Evolutionary conservation across 139 green algal species (phyloP), one percentile per base, ranked within the genome.

Genomic region (Volvox reticuliferus): DNA sequence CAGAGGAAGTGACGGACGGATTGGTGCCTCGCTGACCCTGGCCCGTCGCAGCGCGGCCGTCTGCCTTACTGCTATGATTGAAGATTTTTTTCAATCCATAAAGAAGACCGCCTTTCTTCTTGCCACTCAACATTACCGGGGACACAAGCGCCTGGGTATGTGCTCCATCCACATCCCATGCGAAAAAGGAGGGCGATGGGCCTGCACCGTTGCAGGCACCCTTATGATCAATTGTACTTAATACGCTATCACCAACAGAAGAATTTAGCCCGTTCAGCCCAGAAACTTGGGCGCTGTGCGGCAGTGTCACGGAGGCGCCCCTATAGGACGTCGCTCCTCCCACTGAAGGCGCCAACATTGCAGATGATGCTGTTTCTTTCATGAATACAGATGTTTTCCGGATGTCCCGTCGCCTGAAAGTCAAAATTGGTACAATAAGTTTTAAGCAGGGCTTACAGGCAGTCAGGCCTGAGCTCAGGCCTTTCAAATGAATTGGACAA

Each of bases 41-140:
- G 21, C 80, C 80, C 44, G 44, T 55, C 44, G 44, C 44, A 5
- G 44, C 44, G 44, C 44, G 44, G 44, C 44, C 44, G 44, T 55
- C 44, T 55, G 44, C 9, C 44, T 55, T 55, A 55, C 44, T 9
- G 9, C 2, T 24, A 73, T 55, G 81, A 12, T 87, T 30, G 30
- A 87, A 87, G 55, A 87, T 87, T 30, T 87, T 87, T 36, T 77
- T 76, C 6, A 87, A 62, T 9, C 81, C 81, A n/a, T 30, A 76
- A 18, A 87, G 35, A 12, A 87, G 61, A 18, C 81, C 80, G 28
- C 80, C 50, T n/a, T 86, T 86, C 79, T 86, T 86, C 26, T 86
- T 86, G 50, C 28, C 28, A 20, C 6, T 30, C 9, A 86, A n/a
- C 12, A 55, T 24, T 6, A 71, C 50, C 3, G 79, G 79, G 9